A percentile compares a stretch with the other conserved stretches of the same genome.
These are phyloP conservation scores for Solanum hybrid DNA, from an alignment of 305 asterid genomes.

Conservation along the genomic window DNA sequence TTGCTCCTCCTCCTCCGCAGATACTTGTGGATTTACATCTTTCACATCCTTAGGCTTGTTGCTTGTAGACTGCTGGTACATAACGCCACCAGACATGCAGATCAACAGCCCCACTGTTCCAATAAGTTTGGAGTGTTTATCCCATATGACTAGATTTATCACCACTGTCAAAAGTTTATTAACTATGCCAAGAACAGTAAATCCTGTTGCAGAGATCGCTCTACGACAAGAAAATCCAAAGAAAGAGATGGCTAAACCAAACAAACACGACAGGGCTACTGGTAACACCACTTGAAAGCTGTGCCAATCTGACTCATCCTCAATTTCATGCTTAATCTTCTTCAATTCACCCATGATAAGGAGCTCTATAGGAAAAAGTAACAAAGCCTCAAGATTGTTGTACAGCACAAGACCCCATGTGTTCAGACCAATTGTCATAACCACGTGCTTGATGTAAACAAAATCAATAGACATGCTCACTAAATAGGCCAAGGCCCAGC, in stretches of 20 bases:
- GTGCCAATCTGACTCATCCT: conserved; percentile 63
- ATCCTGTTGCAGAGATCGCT: conserved; percentile 89
- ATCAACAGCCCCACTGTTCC: conserved; percentile 84
- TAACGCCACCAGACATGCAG: conserved; percentile 81
- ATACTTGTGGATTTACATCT: conserved; percentile 27
- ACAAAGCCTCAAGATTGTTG: conserved; percentile 88
- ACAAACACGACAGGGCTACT: conserved; percentile 71
- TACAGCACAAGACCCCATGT: conserved; percentile 95
- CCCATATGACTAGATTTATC: conserved; percentile 83
- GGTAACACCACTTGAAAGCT: conserved; percentile 73
- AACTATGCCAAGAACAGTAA: conserved; percentile 91
- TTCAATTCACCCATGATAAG: conserved; percentile 87
- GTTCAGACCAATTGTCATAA: conserved; percentile 80
- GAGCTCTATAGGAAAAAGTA: conserved; percentile 78
- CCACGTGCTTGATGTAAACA: conserved; percentile 90
- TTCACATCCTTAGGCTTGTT: conserved; percentile 33
- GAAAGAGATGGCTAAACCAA: conserved; percentile 86
- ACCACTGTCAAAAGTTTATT: conserved; percentile 86
- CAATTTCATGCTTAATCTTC: conserved; percentile 66
- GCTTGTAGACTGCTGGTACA: conserved; percentile 88
- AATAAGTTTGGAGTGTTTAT: conserved; percentile 69
- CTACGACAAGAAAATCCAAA: conserved; percentile 90
- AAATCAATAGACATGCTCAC: conserved; percentile 92
- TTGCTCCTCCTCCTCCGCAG: conserved; percentile 43
- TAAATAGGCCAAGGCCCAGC: conserved; percentile 83